These are phyloP conservation scores for Suillus luteus DNA, from an alignment of 768 basidiomycete species.

Conservation along the genomic window DNA sequence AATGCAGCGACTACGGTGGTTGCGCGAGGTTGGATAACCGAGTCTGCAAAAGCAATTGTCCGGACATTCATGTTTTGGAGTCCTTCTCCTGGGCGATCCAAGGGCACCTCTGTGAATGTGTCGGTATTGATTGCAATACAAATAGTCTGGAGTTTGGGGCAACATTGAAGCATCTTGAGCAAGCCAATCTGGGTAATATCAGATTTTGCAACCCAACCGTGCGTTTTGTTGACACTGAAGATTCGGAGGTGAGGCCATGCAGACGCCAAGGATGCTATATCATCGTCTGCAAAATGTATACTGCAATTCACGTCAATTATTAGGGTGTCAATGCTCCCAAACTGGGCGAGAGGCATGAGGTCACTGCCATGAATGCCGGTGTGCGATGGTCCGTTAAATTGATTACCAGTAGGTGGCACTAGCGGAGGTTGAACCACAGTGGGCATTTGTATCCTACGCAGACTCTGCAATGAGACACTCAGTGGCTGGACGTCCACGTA, in stretches of 20 bases:
- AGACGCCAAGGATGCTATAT: neutral
- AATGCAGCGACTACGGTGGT: neutral
- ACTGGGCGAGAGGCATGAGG: neutral
- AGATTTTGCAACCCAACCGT: neutral
- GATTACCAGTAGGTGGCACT: neutral
- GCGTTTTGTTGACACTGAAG: neutral
- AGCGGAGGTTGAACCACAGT: neutral
- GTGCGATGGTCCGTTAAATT: neutral
- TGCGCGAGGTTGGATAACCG: neutral
- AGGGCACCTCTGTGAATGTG: neutral
- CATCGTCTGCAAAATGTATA: neutral
- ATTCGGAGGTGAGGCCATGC: neutral
- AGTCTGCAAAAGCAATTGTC: neutral
- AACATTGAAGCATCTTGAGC: neutral
- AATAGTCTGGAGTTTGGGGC: neutral
- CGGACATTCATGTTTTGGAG: neutral
- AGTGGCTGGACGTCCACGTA: neutral
- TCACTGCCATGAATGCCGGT: neutral
- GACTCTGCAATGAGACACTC: neutral
- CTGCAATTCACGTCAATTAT: conserved; percentile 1
- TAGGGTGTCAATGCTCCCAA: neutral
- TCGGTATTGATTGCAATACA: conserved; percentile 2
- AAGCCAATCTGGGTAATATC: neutral
- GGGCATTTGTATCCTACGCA: neutral
- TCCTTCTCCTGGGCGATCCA: neutral